These are phyloP conservation scores for Tricholoma bakamatsutake DNA, from an alignment of 768 basidiomycete genomes.

Conservation along the genomic window DNA sequence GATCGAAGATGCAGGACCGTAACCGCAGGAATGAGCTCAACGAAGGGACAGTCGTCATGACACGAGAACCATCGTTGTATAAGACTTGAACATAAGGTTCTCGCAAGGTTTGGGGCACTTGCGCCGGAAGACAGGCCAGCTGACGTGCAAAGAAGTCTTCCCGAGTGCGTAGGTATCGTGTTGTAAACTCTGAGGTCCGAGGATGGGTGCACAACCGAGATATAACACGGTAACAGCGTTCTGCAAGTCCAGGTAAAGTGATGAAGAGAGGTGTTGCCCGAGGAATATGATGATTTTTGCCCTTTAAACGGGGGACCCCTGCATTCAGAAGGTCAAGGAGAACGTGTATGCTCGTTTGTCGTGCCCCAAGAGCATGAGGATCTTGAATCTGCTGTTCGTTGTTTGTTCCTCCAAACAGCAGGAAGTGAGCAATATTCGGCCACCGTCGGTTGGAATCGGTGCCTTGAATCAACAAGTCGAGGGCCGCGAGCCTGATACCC, in stretches of 20 bases:
- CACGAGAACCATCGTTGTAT: constrained; percentile 67
- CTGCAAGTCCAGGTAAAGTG: constrained; percentile 71
- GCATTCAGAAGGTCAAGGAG: constrained; percentile 71
- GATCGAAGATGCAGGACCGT: constrained; percentile 80
- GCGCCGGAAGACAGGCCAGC: constrained; percentile 68
- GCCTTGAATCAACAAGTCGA: constrained; percentile 78
- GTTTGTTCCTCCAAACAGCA: constrained; percentile 68
- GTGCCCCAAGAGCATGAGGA: constrained; percentile 67
- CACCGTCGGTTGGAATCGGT: constrained; percentile 56
- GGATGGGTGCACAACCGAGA: constrained; percentile 87
- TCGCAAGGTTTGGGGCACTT: constrained; percentile 43
- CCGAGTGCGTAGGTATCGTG: constrained; percentile 80
- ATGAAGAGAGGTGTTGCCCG: constrained; percentile 51
- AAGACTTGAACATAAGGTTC: constrained; percentile 54
- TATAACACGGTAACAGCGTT: constrained; percentile 77
- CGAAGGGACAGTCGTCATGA: constrained; percentile 60
- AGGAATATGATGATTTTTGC: constrained; percentile 25
- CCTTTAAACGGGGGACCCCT: constrained; percentile 58
- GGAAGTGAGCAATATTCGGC: constrained; percentile 84
- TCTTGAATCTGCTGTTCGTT: constrained; percentile 67
- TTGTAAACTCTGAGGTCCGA: constrained; percentile 71
- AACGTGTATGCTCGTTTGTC: constrained; percentile 70
- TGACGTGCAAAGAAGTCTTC: constrained; percentile 90
- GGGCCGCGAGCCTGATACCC: constrained; percentile 66
- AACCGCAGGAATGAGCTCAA: constrained; percentile 75